Base-by-base conservation (phyloP, 768 basidiomycete species). In the Pulveroboletus sp. region DNA sequence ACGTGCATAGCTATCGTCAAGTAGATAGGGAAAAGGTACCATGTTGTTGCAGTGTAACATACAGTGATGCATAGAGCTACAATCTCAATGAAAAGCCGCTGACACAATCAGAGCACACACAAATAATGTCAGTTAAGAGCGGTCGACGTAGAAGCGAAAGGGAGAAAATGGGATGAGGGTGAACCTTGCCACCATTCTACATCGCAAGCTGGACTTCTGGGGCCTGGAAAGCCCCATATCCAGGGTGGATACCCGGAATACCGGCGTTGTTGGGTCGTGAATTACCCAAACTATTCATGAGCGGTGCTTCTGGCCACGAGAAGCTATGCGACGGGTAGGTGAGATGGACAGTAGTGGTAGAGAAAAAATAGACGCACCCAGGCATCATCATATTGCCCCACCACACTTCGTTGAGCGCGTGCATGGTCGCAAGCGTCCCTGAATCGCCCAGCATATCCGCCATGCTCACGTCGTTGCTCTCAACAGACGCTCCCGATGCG, bases 381-480 rank as follows among this genome's bases (percentile, higher is more conserved):
- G 88, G 88, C 85, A 90, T 87, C 87, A 90, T 85, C 82, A 88
- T 84, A 41, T 78, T 85, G 37, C 76, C 68, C 87, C 85, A 89
- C 78, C 82, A 90, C 8, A 70, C 75, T 42, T 83, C 86, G 52
- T 85, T 82, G 47, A 91, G 71, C 24, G 81, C 81, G 42, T 81
- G 77, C 82, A 90, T 84, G 17, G 85, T 78, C 1, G 86, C 87
- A 52, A 87, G 72, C 66, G 81, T 76, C 38, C 85, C 73, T 0
- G 72, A 78, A 35, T 79, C 82, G 7, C 56, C 45, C 24, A 66
- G 51, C 14, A 52, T 41, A 4, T 66, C 62, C 2, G 24, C 40
- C 64, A 69, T 62, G 12, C 49, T 55, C 35, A 64, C 55, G 43
- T 67, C 66, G 3, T 47, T 21, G 29, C 11, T 24, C 32, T 42